Evolutionary conservation across 345 rosid species (phyloP).

Genomic region (Pistacia vera): DNA sequence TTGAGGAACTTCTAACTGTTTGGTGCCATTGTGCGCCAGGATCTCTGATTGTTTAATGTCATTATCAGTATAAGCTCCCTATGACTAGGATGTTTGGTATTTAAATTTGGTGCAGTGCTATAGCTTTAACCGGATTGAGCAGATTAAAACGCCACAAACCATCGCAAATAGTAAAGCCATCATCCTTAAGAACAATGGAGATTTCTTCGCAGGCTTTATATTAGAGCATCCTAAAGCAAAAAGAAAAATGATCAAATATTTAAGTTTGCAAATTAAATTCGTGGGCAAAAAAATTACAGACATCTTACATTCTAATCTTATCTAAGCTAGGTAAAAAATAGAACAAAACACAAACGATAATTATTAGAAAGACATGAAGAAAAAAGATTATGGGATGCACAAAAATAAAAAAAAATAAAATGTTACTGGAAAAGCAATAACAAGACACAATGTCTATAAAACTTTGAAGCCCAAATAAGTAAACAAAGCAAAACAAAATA

Average conservation of each 20-base stretch:
- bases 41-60: slow-evolving; percentile 21
- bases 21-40: slow-evolving; percentile 15
- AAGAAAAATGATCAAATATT: slow-evolving; percentile 9
- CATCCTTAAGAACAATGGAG: slow-evolving; percentile 75
- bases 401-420: background rate
- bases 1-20: slow-evolving; percentile 32
- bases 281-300: background rate
- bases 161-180: slow-evolving; percentile 64
- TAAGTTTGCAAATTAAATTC: background rate
- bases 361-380: background rate
- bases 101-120: slow-evolving; percentile 39
- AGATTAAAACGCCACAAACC: slow-evolving; percentile 73
- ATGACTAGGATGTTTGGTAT: slow-evolving; percentile 46
- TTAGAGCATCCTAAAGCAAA: slow-evolving; percentile 50
- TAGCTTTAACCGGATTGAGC: slow-evolving; percentile 66
- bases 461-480: background rate
- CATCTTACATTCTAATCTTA: slow-evolving; percentile 1
- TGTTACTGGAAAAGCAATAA: background rate
- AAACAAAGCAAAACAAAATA: background rate
- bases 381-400: background rate
- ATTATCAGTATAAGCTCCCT: slow-evolving; percentile 29
- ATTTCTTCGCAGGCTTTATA: slow-evolving; percentile 68
- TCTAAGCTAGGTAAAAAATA: background rate
- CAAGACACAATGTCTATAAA: background rate
- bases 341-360: background rate